Base-by-base conservation (phyloP, 129 eudicot species). In the Helianthus tuberosus region DNA sequence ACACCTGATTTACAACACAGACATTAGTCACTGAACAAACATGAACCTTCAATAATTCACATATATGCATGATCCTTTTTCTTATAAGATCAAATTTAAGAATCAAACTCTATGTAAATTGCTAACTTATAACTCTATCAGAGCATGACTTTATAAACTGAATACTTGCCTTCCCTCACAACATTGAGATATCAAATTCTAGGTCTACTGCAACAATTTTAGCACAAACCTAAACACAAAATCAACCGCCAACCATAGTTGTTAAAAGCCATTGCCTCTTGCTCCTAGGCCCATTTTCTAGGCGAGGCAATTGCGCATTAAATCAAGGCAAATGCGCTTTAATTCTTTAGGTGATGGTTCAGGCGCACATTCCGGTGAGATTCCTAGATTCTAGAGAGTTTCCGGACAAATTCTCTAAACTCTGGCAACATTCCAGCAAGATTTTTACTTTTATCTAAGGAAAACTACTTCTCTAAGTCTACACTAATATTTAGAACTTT, bases 181-280 rank as follows among this genome's bases (percentile, higher is more conserved):
- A 17, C 67, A 66, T 43, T 49, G 62, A 47, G 12, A 36, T 9
- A 74, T 50, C 79, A 77, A 70, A 77, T 52, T 64, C 59, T 77
- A 77, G 82, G 82, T 61, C 62, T 57, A 20, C 71, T 15, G 16
- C 61, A 76, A 68, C 15, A 76, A 47, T 46, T 46, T 8, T 23
- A 70, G 43, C 36, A 70, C 61, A 27, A 70, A 39, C 66, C 51
- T 16, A 43, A 66, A 14, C 80, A 55, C 73, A 75, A 2, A 52
- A 68, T 58, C 47, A 57, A 68, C 25, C n/a, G 29, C 51, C 72
- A 64, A 57, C 60, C 23, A 20, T 20, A 20, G 23, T 20, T 20
- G 23, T 20, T 20, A 20, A 20, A 20, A 20, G 23, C 23, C 23
- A 20, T 20, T 0, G 23, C 23, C 23, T 20, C 23, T 20, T 20